Evolutionary conservation across 2,329 filamentous ascomycete species (phyloP).

Genomic region (Ascochyta lentis): DNA sequence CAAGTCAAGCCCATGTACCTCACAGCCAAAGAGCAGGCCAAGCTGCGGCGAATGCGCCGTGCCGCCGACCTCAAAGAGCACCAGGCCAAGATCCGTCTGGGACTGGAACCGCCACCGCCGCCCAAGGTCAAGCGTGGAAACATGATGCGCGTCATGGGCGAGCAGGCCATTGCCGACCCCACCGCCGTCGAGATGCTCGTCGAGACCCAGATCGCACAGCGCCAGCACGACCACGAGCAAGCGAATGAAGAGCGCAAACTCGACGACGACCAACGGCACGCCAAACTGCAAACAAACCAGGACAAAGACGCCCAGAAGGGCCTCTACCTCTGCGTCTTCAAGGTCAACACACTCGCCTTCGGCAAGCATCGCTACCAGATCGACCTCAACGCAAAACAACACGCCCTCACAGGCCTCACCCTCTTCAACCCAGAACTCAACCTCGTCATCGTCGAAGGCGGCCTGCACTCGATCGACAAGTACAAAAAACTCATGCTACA

Average conservation of each 20-base stretch:
- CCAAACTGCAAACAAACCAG: slow-evolving; percentile 83
- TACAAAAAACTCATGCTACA: slow-evolving; percentile 95
- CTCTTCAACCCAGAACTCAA: slow-evolving; percentile 90
- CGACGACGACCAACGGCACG: slow-evolving; percentile 83
- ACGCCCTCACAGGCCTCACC: slow-evolving; percentile 85
- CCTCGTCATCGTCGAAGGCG: slow-evolving; percentile 90
- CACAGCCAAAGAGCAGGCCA: slow-evolving; percentile 88
- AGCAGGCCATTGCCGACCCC: slow-evolving; percentile 92
- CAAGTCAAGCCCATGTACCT: slow-evolving; percentile 89
- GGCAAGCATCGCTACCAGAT: slow-evolving; percentile 95
- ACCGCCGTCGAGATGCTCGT: slow-evolving; percentile 96
- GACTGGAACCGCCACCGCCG: slow-evolving; percentile 85
- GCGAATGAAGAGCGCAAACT: slow-evolving; percentile 86
- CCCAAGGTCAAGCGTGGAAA: slow-evolving; percentile 98
- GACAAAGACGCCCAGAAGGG: slow-evolving; percentile 87
- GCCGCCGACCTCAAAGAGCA: slow-evolving; percentile 95
- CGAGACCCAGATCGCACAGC: slow-evolving; percentile 89
- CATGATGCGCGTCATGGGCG: slow-evolving; percentile 94
- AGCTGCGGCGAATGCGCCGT: slow-evolving; percentile 85
- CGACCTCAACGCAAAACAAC: slow-evolving; percentile 88
- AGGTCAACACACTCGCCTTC: slow-evolving; percentile 86
- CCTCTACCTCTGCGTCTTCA: slow-evolving; percentile 86
- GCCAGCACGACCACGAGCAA: slow-evolving; percentile 76
- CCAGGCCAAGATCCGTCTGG: slow-evolving; percentile 93
- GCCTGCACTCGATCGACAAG: slow-evolving; percentile 78